A percentile compares a stretch with the other conserved stretches of the same genome.
These are phyloP conservation scores for Monotropa hypopitys DNA, from an alignment of 179 eudicot genomes.

Conservation along the genomic window DNA sequence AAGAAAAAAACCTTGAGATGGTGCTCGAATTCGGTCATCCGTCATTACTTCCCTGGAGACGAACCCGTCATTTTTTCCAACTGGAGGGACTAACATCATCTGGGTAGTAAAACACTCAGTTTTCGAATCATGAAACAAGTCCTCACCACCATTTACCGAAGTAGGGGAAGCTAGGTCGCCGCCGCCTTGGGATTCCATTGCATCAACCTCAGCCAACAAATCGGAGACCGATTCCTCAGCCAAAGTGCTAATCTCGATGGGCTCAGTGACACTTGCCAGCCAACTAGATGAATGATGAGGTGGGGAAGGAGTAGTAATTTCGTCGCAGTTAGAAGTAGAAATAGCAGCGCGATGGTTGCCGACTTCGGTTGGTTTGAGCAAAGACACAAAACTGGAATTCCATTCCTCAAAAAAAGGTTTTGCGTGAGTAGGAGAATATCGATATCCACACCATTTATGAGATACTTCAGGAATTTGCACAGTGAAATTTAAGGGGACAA, in stretches of 20 bases:
- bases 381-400: slow-evolving; percentile 32
- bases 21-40: slow-evolving; percentile 16
- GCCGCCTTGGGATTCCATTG: slow-evolving; percentile 73
- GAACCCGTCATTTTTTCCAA: slow-evolving; percentile 33
- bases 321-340: slow-evolving; percentile 19
- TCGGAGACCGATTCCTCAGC: slow-evolving; percentile 96
- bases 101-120: slow-evolving; percentile 49
- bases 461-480: slow-evolving; percentile 37
- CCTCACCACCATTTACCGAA: slow-evolving; percentile 52
- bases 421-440: slow-evolving; percentile 24
- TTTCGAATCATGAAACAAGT: slow-evolving; percentile 40
- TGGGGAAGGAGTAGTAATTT: slow-evolving; percentile 18
- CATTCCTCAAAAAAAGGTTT: slow-evolving; percentile 37
- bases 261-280: too few relatives aligned
- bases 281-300: slow-evolving; percentile 30
- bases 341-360: slow-evolving; percentile 16
- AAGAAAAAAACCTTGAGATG: slow-evolving; percentile 15
- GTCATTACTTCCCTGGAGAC: slow-evolving; percentile 33
- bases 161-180: slow-evolving; percentile 57
- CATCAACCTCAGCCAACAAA: slow-evolving; percentile 93
- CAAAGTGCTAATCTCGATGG: slow-evolving; percentile 69
- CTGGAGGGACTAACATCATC: slow-evolving; percentile 43
- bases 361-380: slow-evolving; percentile 27
- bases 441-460: slow-evolving; percentile 46
- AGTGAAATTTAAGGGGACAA: slow-evolving; percentile 19